Conservation (phyloP, 1,284 basidiomycete genomes). For the Malassezia psittaci region DNA sequence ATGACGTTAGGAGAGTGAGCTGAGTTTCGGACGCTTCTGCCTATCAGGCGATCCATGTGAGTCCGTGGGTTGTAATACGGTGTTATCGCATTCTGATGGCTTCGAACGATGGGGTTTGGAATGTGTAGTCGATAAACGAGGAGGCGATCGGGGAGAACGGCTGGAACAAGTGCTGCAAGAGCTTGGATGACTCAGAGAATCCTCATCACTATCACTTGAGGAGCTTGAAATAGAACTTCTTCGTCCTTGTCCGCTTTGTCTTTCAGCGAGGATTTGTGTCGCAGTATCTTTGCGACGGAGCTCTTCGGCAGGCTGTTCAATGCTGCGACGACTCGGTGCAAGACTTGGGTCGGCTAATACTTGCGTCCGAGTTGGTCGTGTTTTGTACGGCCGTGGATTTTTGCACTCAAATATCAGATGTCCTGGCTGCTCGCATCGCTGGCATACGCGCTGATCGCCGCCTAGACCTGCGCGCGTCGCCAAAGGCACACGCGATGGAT, state of each 20-base stretch:
- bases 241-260: neutral
- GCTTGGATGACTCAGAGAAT: neutral
- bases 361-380: conserved; percentile 12
- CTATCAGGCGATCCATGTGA: too few species aligned
- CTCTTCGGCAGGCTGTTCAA: neutral
- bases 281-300: conserved; percentile 1
- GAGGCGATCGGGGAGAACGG: neutral
- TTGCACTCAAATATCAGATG: conserved; percentile 18
- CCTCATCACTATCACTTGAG: neutral
- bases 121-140: neutral
- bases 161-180: conserved; percentile 7
- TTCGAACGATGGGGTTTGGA: too few species aligned
- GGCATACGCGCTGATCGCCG: conserved; percentile 9
- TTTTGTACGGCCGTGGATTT: conserved; percentile 14
- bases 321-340: neutral
- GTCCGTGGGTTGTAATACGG: too few species aligned
- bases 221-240: neutral
- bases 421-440: conserved; percentile 12
- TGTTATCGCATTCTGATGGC: too few species aligned
- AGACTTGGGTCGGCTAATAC: conserved; percentile 9
- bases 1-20: too few species aligned
- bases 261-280: neutral
- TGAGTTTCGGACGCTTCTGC: too few species aligned
- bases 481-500: conserved; percentile 7
- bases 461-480: neutral